Conservation (phyloP, 1,284 basidiomycete genomes). For the Cutaneotrichosporon spelunceum region DNA sequence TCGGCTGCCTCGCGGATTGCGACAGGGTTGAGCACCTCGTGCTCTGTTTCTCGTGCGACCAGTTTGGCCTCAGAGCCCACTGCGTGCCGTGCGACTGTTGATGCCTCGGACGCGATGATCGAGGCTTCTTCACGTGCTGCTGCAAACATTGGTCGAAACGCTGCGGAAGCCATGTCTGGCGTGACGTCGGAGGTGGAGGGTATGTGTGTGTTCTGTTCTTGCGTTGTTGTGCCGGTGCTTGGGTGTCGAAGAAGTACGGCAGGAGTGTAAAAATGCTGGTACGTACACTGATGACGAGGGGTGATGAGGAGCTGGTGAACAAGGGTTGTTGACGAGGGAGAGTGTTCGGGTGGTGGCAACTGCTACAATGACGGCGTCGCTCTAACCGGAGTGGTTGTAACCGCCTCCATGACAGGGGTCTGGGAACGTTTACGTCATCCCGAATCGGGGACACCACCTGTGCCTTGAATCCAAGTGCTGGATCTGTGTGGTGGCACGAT, state of each 20-base stretch:
- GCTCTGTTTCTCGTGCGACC: slow-evolving; percentile 25
- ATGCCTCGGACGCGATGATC: slow-evolving; percentile 32
- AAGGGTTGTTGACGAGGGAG: no score
- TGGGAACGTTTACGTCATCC: no score
- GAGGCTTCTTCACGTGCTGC: slow-evolving; percentile 43
- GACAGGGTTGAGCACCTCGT: slow-evolving; percentile 36
- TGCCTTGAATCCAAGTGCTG: no score
- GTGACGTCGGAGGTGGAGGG: not conserved
- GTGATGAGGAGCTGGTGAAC: no score
- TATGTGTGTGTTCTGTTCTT: not conserved
- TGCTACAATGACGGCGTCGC: not conserved
- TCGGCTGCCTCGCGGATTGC: slow-evolving; percentile 39
- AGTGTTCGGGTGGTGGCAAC: not conserved
- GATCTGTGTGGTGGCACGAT: no score
- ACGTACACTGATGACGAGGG: not conserved
- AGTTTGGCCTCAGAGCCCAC: slow-evolving; percentile 30
- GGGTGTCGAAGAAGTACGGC: not conserved
- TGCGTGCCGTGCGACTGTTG: slow-evolving; percentile 29
- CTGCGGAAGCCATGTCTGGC: slow-evolving; percentile 22
- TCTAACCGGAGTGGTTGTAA: no score
- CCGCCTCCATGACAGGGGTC: no score
- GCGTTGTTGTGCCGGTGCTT: not conserved
- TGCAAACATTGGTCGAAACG: slow-evolving; percentile 41
- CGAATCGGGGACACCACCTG: no score
- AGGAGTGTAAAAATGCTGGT: not conserved